phyloP scores from a whole-genome alignment of 2,329 filamentous ascomycete species.

The Sporothrix variecibatus region DNA sequence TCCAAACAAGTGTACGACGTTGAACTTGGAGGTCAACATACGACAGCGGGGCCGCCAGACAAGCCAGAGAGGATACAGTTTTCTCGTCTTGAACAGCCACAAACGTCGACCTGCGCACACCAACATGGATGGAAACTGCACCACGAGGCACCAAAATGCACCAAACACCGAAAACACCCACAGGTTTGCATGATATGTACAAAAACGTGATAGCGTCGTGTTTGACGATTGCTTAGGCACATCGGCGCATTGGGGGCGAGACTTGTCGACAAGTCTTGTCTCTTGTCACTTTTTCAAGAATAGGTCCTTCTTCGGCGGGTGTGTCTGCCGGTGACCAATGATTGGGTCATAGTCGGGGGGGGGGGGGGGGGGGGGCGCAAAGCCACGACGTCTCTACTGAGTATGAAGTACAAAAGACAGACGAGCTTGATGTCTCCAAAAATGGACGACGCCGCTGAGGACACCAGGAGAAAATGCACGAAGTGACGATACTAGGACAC shows the following conservation, averaged over 20 bases:
- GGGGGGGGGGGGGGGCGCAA: no score
- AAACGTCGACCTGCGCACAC: neutral
- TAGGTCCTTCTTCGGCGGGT: neutral
- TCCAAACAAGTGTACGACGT: neutral
- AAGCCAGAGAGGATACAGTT: neutral
- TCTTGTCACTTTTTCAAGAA: neutral
- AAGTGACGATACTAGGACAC: neutral
- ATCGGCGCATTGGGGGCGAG: neutral
- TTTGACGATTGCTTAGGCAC: slow-evolving; percentile 10
- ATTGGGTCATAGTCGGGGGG: neutral
- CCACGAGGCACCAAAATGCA: no score
- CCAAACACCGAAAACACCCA: neutral
- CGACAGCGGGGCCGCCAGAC: neutral
- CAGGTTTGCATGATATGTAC: neutral
- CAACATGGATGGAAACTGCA: neutral
- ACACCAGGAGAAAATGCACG: neutral
- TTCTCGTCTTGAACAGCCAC: no score
- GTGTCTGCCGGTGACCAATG: neutral
- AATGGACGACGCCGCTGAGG: neutral
- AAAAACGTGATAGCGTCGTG: slow-evolving; percentile 12
- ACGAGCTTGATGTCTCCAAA: neutral
- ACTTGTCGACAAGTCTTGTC: neutral
- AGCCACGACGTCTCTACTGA: neutral
- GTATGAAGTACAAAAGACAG: neutral
- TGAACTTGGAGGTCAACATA: neutral